A percentile compares a stretch with the other conserved stretches of the same genome.
Conservation (phyloP, 2,329 filamentous ascomycete genomes). For the Fusarium algeriense region DNA sequence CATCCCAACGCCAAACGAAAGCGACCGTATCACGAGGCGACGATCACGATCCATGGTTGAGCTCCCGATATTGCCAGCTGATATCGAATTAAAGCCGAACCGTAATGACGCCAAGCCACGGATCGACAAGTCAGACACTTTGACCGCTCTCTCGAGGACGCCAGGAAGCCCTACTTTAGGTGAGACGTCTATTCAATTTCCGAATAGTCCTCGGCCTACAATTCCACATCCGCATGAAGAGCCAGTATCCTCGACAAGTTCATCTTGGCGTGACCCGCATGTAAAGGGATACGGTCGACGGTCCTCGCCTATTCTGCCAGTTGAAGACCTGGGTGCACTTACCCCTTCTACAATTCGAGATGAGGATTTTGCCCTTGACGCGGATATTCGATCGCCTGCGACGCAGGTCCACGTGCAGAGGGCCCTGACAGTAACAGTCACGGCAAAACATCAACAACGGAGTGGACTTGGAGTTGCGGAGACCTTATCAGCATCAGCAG, state of each 20-base stretch:
- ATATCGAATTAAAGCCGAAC: conserved; percentile 8
- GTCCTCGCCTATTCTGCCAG: conserved; percentile 65
- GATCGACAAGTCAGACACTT: conserved; percentile 8
- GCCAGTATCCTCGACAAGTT: conserved; percentile 11
- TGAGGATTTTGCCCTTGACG: conserved; percentile 60
- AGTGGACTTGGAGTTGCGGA: conserved; percentile 33
- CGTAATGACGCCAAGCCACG: conserved; percentile 3
- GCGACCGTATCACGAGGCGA: conserved; percentile 39
- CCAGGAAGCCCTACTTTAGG: conserved; percentile 12
- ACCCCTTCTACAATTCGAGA: conserved; percentile 54
- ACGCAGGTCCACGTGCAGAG: conserved; percentile 59
- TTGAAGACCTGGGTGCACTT: conserved; percentile 47
- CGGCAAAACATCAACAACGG: conserved; percentile 28
- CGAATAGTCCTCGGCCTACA: conserved; percentile 2
- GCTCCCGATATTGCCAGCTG: conserved; percentile 35
- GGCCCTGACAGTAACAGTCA: conserved; percentile 53
- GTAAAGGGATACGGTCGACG: conserved; percentile 49
- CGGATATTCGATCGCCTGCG: conserved; percentile 64
- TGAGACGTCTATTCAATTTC: conserved; percentile 20
- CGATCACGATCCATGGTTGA: conserved; percentile 46
- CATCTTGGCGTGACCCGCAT: conserved; percentile 14
- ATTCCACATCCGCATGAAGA: conserved; percentile 7
- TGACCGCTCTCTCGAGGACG: background rate
- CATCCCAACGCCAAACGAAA: conserved; percentile 9
- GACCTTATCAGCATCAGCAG: conserved; percentile 30